Base-by-base conservation (phyloP, 2,329 filamentous ascomycete species). In the Didymella exigua region DNA sequence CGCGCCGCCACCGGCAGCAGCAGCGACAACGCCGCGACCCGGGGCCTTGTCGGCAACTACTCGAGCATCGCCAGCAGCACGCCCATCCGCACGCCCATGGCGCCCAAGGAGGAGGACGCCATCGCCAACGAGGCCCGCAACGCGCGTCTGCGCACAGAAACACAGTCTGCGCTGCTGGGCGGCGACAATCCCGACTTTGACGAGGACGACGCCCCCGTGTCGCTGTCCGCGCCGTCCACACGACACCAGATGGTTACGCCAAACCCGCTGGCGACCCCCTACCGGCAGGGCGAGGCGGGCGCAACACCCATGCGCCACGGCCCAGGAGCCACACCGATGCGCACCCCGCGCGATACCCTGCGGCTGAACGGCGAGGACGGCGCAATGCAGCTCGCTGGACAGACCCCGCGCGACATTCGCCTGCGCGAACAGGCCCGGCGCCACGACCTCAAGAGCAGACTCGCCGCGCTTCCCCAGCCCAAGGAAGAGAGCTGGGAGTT, bases 41-140 rank as follows among this genome's bases (percentile, higher is more conserved):
- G 89, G 62, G 92, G 93, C 4, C 81, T 99, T 40, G 84, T 98
- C 54, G 91, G 91, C 62, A 90, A 92, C 65, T 99, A 99, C 75
- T 86, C 89, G 14, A 87, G 85, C 33, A 85, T 96, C 47, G 89
- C 95, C 70, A 88, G 86, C 49, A 87, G 83, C 55, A 93, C 91
- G 11, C 95, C 95, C 0, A 96, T 99, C 59, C 87, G 95, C 59
- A 99, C 95, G 4, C 95, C 95, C 3, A 87, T 88, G 74, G 95
- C 93, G 3, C 90, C 95, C 0, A 89, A 92, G 42, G 91, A 96
- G 72, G 93, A 99, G 72, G 95, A 99, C 68, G 89, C 91, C 62
- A 95, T 99, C 55, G 92, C 93, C 62, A 99, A 98, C 73, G 95
- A 99, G 76, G 93, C 98, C 59, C 87, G 88, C 54, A 98, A 99